Evolutionary conservation across 139 green algal genomes (phyloP).

Genomic region (Coelastrella sp.): DNA sequence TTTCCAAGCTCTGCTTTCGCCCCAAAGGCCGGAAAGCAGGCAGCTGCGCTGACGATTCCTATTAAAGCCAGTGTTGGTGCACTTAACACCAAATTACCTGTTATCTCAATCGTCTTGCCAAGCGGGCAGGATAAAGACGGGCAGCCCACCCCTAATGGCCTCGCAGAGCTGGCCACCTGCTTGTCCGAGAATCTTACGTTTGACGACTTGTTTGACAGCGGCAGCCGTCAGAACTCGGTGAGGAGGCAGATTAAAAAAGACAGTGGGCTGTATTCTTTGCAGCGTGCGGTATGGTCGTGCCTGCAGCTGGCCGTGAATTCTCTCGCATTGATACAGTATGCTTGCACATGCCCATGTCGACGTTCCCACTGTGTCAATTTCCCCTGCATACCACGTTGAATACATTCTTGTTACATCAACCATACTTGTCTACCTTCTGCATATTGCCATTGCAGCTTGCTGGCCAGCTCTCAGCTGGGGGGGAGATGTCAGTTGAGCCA

Average conservation of each 20-base stretch:
- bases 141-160: constrained; percentile 35
- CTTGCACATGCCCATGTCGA: too few relatives aligned
- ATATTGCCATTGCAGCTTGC: too few relatives aligned
- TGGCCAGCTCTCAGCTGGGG: not conserved
- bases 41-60: not conserved
- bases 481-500: not conserved
- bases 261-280: too few relatives aligned
- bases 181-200: constrained; percentile 38
- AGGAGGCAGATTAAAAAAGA: not conserved
- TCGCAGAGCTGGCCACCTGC: constrained; percentile 37
- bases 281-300: too few relatives aligned
- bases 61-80: not conserved
- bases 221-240: constrained; percentile 46
- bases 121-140: not conserved
- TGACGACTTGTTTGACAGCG: constrained; percentile 41
- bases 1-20: not conserved
- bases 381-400: too few relatives aligned
- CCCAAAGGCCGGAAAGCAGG: not conserved
- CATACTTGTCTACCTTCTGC: too few relatives aligned
- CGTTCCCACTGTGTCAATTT: too few relatives aligned
- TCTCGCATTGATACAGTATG: too few relatives aligned
- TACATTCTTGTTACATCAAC: too few relatives aligned
- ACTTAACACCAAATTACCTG: not conserved
- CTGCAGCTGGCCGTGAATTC: too few relatives aligned
- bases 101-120: not conserved